Evolutionary conservation across 176 grass and related monocot genomes (phyloP).

Genomic region (Musa itinerans): DNA sequence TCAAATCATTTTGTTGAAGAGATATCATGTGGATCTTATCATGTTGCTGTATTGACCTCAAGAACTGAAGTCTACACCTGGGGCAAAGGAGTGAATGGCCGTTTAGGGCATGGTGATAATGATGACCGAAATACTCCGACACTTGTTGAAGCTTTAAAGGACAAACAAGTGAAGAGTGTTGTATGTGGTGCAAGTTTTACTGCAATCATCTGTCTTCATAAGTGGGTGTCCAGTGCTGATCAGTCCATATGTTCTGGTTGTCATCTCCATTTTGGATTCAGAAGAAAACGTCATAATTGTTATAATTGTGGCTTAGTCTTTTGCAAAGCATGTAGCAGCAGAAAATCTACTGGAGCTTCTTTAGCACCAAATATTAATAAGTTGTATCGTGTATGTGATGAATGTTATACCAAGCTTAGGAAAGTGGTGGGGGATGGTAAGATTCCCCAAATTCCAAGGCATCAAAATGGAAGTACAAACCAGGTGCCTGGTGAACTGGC

Average conservation of each 20-base stretch:
- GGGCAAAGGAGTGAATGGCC: constrained; percentile 62
- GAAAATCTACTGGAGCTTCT: constrained; percentile 52
- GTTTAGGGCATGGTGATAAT: constrained; percentile 49
- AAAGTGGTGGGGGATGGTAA: constrained; percentile 4
- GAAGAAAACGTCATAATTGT: constrained; percentile 67
- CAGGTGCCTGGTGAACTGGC: constrained; percentile 28
- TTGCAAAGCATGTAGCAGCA: constrained; percentile 58
- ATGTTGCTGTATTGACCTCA: constrained; percentile 58
- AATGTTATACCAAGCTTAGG: constrained; percentile 51
- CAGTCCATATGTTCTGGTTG: constrained; percentile 56
- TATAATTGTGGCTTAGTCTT: constrained; percentile 68
- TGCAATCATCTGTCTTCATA: constrained; percentile 46
- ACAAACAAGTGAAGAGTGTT: constrained; percentile 69
- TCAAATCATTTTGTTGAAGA: constrained; percentile 44
- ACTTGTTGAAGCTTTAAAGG: constrained; percentile 55
- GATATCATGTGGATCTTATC: constrained; percentile 67
- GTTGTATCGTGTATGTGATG: constrained; percentile 59
- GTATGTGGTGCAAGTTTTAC: constrained; percentile 57
- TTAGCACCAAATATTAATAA: constrained; percentile 54
- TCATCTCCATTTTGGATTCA: constrained; percentile 51
- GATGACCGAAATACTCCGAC: constrained; percentile 39
- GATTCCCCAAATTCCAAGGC: constrained; percentile 23
- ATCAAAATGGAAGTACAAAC: constrained; percentile 24
- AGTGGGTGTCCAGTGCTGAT: constrained; percentile 42
- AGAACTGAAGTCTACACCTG: constrained; percentile 71